Percentiles rank a stretch among this genome's conserved stretches.
Evolutionary conservation across 805 yeast species (phyloP).

Genomic region (Nakazawaea ernobii): DNA sequence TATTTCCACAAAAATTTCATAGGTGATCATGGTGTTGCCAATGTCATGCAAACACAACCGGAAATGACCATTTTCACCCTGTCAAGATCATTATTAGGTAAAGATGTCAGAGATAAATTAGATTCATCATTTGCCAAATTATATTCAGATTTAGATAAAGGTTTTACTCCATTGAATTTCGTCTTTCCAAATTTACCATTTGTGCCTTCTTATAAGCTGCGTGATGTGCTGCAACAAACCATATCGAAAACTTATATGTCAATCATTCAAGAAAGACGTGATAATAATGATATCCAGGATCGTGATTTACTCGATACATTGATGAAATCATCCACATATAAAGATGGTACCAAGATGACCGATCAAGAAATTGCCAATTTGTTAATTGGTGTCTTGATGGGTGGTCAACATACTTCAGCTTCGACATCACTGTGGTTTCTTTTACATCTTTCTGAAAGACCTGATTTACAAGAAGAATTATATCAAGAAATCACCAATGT

Average conservation of each 20-base stretch:
- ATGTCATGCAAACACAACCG: slow-evolving; percentile 82
- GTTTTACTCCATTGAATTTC: slow-evolving; percentile 93
- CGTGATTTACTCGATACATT: slow-evolving; percentile 88
- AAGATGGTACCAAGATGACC: slow-evolving; percentile 91
- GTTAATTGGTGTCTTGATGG: slow-evolving; percentile 94
- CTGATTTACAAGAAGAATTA: slow-evolving; percentile 78
- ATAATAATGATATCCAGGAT: slow-evolving; percentile 67
- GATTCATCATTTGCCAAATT: slow-evolving; percentile 78
- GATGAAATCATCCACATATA: slow-evolving; percentile 77
- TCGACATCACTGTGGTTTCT: slow-evolving; percentile 94
- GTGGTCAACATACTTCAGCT: slow-evolving; percentile 98
- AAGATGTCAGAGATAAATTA: slow-evolving; percentile 80
- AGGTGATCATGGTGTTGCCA: slow-evolving; percentile 38
- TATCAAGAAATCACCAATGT: slow-evolving; percentile 68
- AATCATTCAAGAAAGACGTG: slow-evolving; percentile 70
- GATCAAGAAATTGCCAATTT: slow-evolving; percentile 93
- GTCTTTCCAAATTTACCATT: slow-evolving; percentile 93
- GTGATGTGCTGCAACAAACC: slow-evolving; percentile 83
- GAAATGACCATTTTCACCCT: slow-evolving; percentile 97
- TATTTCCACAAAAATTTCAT: slow-evolving; percentile 57
- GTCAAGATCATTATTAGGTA: slow-evolving; percentile 84
- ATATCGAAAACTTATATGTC: slow-evolving; percentile 78
- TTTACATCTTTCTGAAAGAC: slow-evolving; percentile 83
- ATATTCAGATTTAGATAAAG: slow-evolving; percentile 90
- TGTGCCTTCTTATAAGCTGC: slow-evolving; percentile 65